Evolutionary conservation across 2,329 filamentous ascomycete genomes (phyloP), one percentile per base, ranked within the genome.

Genomic region (Penicillium sp.): DNA sequence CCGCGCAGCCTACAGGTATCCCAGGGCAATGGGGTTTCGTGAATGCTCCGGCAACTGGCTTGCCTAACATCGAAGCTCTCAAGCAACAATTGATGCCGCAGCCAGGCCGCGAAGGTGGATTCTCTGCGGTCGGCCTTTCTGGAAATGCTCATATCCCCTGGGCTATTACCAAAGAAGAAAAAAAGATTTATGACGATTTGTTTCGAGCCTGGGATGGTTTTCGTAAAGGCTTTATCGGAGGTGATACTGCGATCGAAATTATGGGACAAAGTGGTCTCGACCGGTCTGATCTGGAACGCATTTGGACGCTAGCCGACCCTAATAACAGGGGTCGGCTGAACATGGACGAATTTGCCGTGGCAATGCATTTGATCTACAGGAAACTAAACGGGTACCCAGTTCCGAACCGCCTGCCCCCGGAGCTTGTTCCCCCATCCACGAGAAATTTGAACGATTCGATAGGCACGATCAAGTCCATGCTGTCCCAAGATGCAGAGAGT

Each of bases 121-220:
- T 87, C 61, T 95, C 88, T 8, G 91, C 90, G 1, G 82, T 85
- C 51, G 91, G 91, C 5, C 77, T 98, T 9, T 84, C 88, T 55
- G 93, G 93, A 45, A 97, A 95, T 71, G 93, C 93, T 1, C 91
- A 88, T 6, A 91, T 98, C 63, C 91, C 93, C 0, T 98, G 93
- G 93, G 90, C 93, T 15, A 93, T 98, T 53, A 98, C 93, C 4
- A 98, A 98, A 69, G 90, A 96, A 55, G 93, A 98, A 70, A 98
- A 98, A 77, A 91, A 87, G 53, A 85, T 94, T 55, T 98, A 98
- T 59, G 93, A 98, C 69, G 81, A 88, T 53, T 81, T 97, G 31
- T 98, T 98, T 76, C 87, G 84, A 57, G 90, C 90, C 4, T 98
- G 93, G 93, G 93, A 98, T 71, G 93, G 93, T 3, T 81, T 98